A percentile compares a stretch with the other conserved stretches of the same genome.
These are phyloP conservation scores for Coemansia sp. DNA, from an alignment of 192 early-diverging fungal genomes.

Conservation along the genomic window DNA sequence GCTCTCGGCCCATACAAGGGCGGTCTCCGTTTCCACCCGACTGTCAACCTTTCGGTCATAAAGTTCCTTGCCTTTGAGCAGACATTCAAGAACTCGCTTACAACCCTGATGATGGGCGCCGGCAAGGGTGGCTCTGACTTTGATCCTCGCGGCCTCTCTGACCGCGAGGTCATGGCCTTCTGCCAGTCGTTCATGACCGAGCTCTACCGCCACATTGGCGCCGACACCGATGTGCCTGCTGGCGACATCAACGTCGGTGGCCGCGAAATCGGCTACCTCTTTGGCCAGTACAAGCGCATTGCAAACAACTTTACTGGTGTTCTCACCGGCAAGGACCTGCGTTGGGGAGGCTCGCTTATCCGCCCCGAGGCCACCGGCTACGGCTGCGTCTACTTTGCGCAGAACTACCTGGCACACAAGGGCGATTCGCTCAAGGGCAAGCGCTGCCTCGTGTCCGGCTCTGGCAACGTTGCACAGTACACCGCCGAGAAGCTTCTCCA, in stretches of 20 bases:
- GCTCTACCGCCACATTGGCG: slow-evolving; percentile 58
- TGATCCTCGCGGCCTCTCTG: slow-evolving; percentile 54
- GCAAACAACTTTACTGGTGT: slow-evolving; percentile 57
- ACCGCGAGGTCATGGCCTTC: slow-evolving; percentile 58
- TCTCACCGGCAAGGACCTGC: slow-evolving; percentile 58
- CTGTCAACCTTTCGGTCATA: slow-evolving; percentile 59
- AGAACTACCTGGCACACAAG: slow-evolving; percentile 57
- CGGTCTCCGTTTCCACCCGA: slow-evolving; percentile 59
- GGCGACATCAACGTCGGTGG: slow-evolving; percentile 58
- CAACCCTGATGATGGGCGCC: slow-evolving; percentile 58
- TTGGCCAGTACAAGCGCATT: slow-evolving; percentile 60
- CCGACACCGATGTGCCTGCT: slow-evolving; percentile 58
- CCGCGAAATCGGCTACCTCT: slow-evolving; percentile 58
- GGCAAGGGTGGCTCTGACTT: slow-evolving; percentile 60
- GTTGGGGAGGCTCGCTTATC: slow-evolving; percentile 58
- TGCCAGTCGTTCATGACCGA: slow-evolving; percentile 60
- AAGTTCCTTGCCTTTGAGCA: slow-evolving; percentile 62
- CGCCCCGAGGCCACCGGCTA: slow-evolving; percentile 61
- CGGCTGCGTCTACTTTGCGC: slow-evolving; percentile 59
- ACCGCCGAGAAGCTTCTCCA: slow-evolving; percentile 58
- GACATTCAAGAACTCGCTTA: slow-evolving; percentile 62
- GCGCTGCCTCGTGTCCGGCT: slow-evolving; percentile 57
- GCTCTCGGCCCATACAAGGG: slow-evolving; percentile 63
- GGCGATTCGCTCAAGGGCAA: slow-evolving; percentile 55
- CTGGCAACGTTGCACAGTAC: slow-evolving; percentile 60